Conservation (phyloP, 257 asterid species). For the Gentiana macrophylla region DNA sequence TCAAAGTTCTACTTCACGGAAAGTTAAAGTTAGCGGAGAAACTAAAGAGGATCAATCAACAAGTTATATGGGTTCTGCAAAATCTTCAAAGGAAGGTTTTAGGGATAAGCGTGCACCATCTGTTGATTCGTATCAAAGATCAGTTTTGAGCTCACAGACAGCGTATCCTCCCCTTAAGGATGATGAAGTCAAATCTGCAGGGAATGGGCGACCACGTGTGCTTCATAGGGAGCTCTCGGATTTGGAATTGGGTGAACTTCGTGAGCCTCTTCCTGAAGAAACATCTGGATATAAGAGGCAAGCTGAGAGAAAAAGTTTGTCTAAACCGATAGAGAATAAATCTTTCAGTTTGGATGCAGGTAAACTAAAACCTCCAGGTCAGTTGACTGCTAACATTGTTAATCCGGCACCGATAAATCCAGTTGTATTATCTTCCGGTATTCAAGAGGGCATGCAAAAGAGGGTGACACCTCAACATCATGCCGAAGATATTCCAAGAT, state of each 20-base stretch:
- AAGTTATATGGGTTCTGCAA: slow-evolving; percentile 31
- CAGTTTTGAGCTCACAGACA: slow-evolving; percentile 23
- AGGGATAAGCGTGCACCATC: slow-evolving; percentile 33
- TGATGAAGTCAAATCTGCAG: slow-evolving; percentile 31
- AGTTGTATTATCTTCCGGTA: slow-evolving; percentile 26
- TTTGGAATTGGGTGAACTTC: slow-evolving; percentile 89
- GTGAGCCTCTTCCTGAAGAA: slow-evolving; percentile 62
- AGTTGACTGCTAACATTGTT: slow-evolving; percentile 33
- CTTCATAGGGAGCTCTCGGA: slow-evolving; percentile 69
- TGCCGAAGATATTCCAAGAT: slow-evolving; percentile 42
- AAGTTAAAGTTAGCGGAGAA: slow-evolving; percentile 27
- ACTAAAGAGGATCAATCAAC: slow-evolving; percentile 24
- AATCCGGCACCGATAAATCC: slow-evolving; percentile 39
- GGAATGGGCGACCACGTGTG: slow-evolving; percentile 42
- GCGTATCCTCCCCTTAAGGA: slow-evolving; percentile 37
- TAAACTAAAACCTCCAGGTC: slow-evolving; percentile 41
- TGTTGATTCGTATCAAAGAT: slow-evolving; percentile 23
- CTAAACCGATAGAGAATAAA: slow-evolving; percentile 38
- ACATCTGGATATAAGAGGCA: slow-evolving; percentile 34
- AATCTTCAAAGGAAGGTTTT: slow-evolving; percentile 28
- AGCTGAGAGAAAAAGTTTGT: slow-evolving; percentile 47
- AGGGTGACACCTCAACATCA: slow-evolving; percentile 37
- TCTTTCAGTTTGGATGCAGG: slow-evolving; percentile 35
- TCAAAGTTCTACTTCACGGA: slow-evolving; percentile 34
- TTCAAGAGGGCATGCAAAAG: slow-evolving; percentile 42